These are phyloP conservation scores for Pichia ethanolica DNA, from an alignment of 805 yeast genomes.

Conservation along the genomic window DNA sequence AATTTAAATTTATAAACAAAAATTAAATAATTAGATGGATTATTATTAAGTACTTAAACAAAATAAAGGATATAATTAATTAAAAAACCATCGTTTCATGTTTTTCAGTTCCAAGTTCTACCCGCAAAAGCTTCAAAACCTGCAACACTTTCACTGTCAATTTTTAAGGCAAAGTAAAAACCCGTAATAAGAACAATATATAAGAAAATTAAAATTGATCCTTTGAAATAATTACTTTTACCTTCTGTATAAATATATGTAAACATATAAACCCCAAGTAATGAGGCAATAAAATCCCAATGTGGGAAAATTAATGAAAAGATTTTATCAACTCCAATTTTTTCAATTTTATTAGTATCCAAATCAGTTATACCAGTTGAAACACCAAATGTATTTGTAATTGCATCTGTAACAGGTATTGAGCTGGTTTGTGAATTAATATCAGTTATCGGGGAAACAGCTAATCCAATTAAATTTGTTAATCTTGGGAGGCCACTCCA, in stretches of 20 bases:
- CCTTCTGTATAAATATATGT: slow-evolving; percentile 96
- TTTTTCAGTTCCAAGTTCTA: slow-evolving; percentile 1
- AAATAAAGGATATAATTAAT: no score
- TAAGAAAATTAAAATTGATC: slow-evolving; percentile 74
- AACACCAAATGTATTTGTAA: not conserved
- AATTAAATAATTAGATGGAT: not conserved
- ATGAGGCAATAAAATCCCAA: slow-evolving; percentile 87
- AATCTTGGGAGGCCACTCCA: slow-evolving; percentile 10
- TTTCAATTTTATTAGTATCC: not conserved
- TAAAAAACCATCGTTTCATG: no score
- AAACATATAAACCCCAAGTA: slow-evolving; percentile 80
- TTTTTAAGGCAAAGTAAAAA: slow-evolving; percentile 56
- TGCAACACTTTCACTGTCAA: slow-evolving; percentile 21
- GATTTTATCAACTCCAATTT: slow-evolving; percentile 29
- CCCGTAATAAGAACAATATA: slow-evolving; percentile 74
- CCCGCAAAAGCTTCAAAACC: not conserved
- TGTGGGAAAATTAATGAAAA: slow-evolving; percentile 86
- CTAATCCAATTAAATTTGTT: slow-evolving; percentile 5
- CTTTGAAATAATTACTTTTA: slow-evolving; percentile 92
- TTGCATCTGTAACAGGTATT: not conserved
- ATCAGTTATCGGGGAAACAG: not conserved
- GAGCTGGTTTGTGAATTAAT: not conserved
- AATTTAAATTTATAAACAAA: not conserved
- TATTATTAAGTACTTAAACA: no score
- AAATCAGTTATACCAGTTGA: not conserved